Base-by-base conservation (phyloP, 768 basidiomycete genomes). In the Boletus eberwhitei region DNA sequence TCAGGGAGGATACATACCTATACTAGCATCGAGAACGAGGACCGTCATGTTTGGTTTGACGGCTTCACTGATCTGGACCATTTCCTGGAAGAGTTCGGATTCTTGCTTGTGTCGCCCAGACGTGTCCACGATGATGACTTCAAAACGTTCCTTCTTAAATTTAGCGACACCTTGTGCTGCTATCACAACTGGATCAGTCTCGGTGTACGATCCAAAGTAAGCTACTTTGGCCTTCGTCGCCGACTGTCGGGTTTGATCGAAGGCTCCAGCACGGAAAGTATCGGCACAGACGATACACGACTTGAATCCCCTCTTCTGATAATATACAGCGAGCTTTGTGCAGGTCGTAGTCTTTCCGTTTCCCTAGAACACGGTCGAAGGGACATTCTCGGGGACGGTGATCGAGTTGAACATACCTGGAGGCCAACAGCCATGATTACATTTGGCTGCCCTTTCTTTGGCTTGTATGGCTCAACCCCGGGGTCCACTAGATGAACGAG, bases 291-390 rank as follows among this genome's bases (percentile, higher is more conserved):
- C 96, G 50, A 99, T 94, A 57, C 88, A 92, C 13, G 95, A 90
- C 71, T 96, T 94, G 80, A 98, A 91, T 8, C 97, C 97, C 59
- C 95, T 87, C 66, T 91, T 90, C 70, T 96, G 94, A 70, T 98
- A 98, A 74, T 98, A 88, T 1, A 96, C 96, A 0, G 97, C 97
- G 38, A 99, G 86, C 66, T 98, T 99, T 11, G 97, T 99, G 73
- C 97, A 99, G 38, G 96, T 98, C 21, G 97, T 99, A 5, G 97
- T 99, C 79, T 99, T 99, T 40, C 97, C 97, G 50, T 96, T 97
- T 47, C 94, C 94, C 92, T 96, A 62, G 37, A 39, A 45, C 32
- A 49, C 19, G 45, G n/a, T 62, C 53, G 50, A 42, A 16, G 50
- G 43, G 34, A 16, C 44, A 19, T 32, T 19, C 43, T 13, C 36